These are phyloP conservation scores for Gypsophila paniculata DNA, from an alignment of 179 eudicot species.

Conservation along the genomic window DNA sequence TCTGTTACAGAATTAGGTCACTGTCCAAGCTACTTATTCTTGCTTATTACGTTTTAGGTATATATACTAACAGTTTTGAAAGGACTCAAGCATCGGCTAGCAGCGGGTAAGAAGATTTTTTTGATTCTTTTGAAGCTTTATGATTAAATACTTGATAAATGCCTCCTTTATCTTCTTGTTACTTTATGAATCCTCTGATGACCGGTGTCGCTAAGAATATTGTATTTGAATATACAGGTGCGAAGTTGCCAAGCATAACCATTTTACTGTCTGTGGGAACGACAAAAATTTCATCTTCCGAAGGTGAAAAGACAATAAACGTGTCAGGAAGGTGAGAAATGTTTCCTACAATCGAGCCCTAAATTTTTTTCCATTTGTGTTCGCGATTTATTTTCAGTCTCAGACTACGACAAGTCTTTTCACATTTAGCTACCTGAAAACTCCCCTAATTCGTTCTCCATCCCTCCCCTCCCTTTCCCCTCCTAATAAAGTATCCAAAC, in stretches of 20 bases:
- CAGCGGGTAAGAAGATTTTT: conserved; percentile 63
- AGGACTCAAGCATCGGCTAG: conserved; percentile 95
- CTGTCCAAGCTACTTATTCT: conserved; percentile 21
- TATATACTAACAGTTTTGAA: conserved; percentile 80
- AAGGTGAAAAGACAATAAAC: conserved; percentile 55
- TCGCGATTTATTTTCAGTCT: neutral
- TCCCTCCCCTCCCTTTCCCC: too few species aligned
- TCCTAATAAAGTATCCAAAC: too few species aligned
- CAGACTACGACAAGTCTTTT: neutral
- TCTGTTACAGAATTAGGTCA: conserved; percentile 13
- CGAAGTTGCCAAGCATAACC: conserved; percentile 60
- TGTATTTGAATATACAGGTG: conserved; percentile 46
- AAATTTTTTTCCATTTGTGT: neutral
- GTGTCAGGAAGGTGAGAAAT: conserved; percentile 70
- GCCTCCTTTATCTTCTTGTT: conserved; percentile 14
- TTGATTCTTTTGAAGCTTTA: neutral
- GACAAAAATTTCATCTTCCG: conserved; percentile 43
- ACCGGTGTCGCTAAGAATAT: neutral
- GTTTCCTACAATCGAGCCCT: neutral
- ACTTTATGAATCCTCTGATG: neutral
- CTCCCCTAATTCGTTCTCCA: too few species aligned
- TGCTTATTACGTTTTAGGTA: conserved; percentile 48
- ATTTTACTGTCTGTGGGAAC: conserved; percentile 67
- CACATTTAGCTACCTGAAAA: neutral
- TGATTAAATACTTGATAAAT: neutral